phyloP scores from a whole-genome alignment of 23 red algal genomes.

The Gracilariopsis chorda region DNA sequence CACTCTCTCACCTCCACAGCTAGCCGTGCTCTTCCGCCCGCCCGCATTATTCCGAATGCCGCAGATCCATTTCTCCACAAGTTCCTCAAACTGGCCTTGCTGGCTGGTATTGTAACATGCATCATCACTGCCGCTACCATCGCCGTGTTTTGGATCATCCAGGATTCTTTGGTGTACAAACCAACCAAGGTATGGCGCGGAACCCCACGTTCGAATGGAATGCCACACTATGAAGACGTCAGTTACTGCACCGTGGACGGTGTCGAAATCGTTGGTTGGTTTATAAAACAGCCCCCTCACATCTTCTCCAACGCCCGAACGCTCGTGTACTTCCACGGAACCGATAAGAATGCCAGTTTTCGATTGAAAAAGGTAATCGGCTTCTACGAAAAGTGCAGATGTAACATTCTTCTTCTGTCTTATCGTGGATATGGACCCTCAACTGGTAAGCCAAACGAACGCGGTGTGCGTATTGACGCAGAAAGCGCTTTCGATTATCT shows the following conservation, averaged over 20 bases:
- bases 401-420: conserved; percentile 87
- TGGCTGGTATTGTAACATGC: conserved; percentile 4
- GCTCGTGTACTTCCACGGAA: conserved; percentile 96
- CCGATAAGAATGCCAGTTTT: conserved; percentile 93
- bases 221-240: conserved; percentile 90
- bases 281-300: conserved; percentile 69
- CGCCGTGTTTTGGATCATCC: conserved; percentile 74
- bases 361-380: conserved; percentile 81
- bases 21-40: no score
- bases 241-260: conserved; percentile 85
- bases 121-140: conserved; percentile 56
- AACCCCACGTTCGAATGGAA: conserved; percentile 62
- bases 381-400: conserved; percentile 52
- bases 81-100: conserved; percentile 23
- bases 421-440: conserved; percentile 91
- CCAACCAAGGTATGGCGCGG: conserved; percentile 77
- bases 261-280: conserved; percentile 91
- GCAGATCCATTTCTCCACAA: conserved; percentile 9
- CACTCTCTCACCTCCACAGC: no score
- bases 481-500: conserved; percentile 86
- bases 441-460: conserved; percentile 80
- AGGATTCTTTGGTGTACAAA: conserved; percentile 94
- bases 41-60: not conserved
- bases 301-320: conserved; percentile 68
- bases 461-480: conserved; percentile 83